These are phyloP conservation scores for Deinandra increscens DNA, from an alignment of 129 eudicot genomes.

Conservation along the genomic window DNA sequence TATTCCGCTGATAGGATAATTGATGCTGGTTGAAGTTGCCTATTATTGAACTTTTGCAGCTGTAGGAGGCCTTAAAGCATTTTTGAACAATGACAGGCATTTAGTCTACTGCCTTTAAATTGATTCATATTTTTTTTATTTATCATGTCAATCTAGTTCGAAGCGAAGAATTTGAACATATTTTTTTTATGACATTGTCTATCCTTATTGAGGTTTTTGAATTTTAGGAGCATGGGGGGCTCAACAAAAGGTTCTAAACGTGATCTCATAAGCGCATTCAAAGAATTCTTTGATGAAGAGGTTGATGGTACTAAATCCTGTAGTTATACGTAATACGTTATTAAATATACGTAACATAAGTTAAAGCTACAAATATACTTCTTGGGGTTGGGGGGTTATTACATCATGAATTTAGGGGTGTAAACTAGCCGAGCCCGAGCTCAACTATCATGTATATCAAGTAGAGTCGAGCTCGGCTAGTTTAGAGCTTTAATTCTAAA, in stretches of 20 bases:
- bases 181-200: slow-evolving; percentile 2
- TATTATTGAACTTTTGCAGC: background rate
- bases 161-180: background rate
- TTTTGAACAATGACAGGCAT: background rate
- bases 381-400: background rate
- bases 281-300: slow-evolving; percentile 32
- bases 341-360: background rate
- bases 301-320: slow-evolving; percentile 44
- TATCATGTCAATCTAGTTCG: slow-evolving; percentile 1
- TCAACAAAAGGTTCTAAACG: slow-evolving; percentile 64
- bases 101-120: slow-evolving; percentile 7
- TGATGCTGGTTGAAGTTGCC: background rate
- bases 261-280: slow-evolving; percentile 59
- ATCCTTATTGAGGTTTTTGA: slow-evolving; percentile 17
- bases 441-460: no score
- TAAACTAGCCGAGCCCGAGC: no score
- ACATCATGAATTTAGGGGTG: background rate
- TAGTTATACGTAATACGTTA: slow-evolving; percentile 8
- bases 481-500: no score
- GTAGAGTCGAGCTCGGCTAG: no score
- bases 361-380: slow-evolving; percentile 2
- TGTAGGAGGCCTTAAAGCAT: background rate
- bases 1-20: background rate
- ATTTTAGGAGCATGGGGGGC: slow-evolving; percentile 62
- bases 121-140: background rate